Base-by-base conservation (phyloP, 345 rosid genomes). In the Turnera subulata region DNA sequence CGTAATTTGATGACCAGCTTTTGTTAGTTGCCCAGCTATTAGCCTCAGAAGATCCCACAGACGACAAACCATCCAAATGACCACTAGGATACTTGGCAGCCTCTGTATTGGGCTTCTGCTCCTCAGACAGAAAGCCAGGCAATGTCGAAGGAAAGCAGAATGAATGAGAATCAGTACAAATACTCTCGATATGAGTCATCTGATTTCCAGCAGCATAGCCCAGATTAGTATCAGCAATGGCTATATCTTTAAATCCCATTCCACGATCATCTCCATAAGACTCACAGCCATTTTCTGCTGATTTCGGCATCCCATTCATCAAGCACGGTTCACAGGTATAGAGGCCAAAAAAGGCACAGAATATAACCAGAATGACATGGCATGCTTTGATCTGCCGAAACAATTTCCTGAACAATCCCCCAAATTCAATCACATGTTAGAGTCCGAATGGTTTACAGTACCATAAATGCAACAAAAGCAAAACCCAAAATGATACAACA, bases 61-160 rank as follows among this genome's bases (percentile, higher is more conserved):
- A 60, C 21, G 64, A 57, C 42, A 40, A 22, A 47, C 73, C 60
- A 61, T 72, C 69, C 56, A 55, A 59, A 55, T 56, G 62, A 65
- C 63, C 59, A 58, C 67, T 63, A 70, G 75, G 58, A 53, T 43
- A 73, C 53, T 73, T 77, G 66, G 73, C 48, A 73, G 62, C 55
- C 60, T 57, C 74, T 32, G 23, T 35, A 62, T 66, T 52, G 26
- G 29, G 55, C 23, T 51, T 53, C 38, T 45, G 59, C 56, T 57
- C 79, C 43, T 56, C 49, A 35, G 66, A 64, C 15, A 59, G 59
- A 67, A 76, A 65, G 46, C 75, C 82, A 47, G 69, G 63, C 56
- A 82, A 68, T 16, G 87, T 82, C 26, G 97, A 85, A 62, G 82
- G 94, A 71, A 84, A 80, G 75, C 85, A 80, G 64, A 84, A 76